A percentile compares a stretch with the other conserved stretches of the same genome.
phyloP scores from a whole-genome alignment of 768 basidiomycete species.

The Calvatia gigantea region DNA sequence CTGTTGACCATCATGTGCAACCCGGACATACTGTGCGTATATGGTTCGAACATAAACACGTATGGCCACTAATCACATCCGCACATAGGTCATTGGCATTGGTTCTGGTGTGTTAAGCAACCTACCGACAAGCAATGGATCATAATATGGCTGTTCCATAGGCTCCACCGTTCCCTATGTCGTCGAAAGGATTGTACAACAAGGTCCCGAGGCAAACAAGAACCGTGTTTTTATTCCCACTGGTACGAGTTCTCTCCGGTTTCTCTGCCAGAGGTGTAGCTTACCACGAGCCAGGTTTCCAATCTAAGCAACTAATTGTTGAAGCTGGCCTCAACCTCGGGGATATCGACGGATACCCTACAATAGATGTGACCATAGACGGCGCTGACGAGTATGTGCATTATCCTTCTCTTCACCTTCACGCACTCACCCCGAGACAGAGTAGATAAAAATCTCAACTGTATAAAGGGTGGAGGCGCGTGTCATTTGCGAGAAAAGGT shows the following conservation, averaged over 20 bases:
- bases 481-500: slow-evolving; percentile 98
- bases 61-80: neutral
- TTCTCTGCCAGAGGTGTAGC: neutral
- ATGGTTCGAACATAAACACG: neutral
- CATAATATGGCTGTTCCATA: slow-evolving; percentile 16
- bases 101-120: slow-evolving; percentile 60
- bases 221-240: slow-evolving; percentile 88
- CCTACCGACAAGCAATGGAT: neutral
- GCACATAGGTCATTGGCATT: slow-evolving; percentile 75
- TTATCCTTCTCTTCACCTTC: neutral
- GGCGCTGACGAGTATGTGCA: slow-evolving; percentile 88
- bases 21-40: slow-evolving; percentile 73
- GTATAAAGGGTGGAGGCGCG: slow-evolving; percentile 96
- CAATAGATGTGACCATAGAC: slow-evolving; percentile 95
- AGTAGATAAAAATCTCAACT: slow-evolving; percentile 83
- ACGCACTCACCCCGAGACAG: slow-evolving; percentile 34
- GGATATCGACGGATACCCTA: slow-evolving; percentile 85
- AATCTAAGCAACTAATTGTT: slow-evolving; percentile 94
- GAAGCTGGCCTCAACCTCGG: slow-evolving; percentile 72
- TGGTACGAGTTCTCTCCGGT: slow-evolving; percentile 37
- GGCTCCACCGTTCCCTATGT: slow-evolving; percentile 96
- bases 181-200: slow-evolving; percentile 88
- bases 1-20: slow-evolving; percentile 86
- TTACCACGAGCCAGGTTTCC: slow-evolving; percentile 59
- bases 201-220: slow-evolving; percentile 73